A percentile compares a stretch with the other conserved stretches of the same genome.
These are phyloP conservation scores for Candida pseudofarinosa DNA, from an alignment of 805 yeast genomes.

Conservation along the genomic window DNA sequence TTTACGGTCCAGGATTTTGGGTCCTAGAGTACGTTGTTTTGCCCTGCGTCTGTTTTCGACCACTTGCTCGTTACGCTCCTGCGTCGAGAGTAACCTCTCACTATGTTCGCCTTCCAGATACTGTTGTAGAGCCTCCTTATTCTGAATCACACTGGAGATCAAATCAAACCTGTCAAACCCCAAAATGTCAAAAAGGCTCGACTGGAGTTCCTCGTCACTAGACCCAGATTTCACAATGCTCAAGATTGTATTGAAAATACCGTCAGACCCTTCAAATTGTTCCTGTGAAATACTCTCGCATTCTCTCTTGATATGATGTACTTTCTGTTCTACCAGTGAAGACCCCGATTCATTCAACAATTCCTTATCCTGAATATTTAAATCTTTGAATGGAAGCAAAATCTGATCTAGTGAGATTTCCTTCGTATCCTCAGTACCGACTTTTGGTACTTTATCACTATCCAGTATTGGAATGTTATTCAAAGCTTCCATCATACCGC, in stretches of 20 bases:
- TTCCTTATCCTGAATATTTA: conserved; percentile 24
- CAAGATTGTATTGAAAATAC: conserved; percentile 20
- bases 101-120: conserved; percentile 11
- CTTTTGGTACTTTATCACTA: conserved; percentile 27
- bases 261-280: conserved; percentile 30
- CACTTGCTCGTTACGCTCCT: conserved; percentile 52
- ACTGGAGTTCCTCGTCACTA: conserved; percentile 62
- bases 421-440: conserved; percentile 32
- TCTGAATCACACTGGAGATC: conserved; percentile 57
- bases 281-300: conserved; percentile 31
- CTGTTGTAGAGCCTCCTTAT: conserved; percentile 24
- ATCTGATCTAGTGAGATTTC: conserved; percentile 26
- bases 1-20: conserved; percentile 42
- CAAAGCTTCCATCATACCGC: conserved; percentile 55
- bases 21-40: conserved; percentile 45
- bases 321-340: conserved; percentile 10
- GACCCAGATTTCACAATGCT: conserved; percentile 31
- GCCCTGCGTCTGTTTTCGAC: conserved; percentile 46
- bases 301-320: conserved; percentile 22
- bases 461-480: conserved; percentile 19
- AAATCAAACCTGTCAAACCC: conserved; percentile 87
- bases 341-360: conserved; percentile 2
- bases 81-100: conserved; percentile 42
- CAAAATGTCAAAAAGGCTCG: conserved; percentile 68
- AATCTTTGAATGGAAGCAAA: conserved; percentile 33